Evolutionary conservation across 1,284 basidiomycete species (phyloP), one percentile per base, ranked within the genome.

Genomic region (Pseudozyma tsukubaensis): DNA sequence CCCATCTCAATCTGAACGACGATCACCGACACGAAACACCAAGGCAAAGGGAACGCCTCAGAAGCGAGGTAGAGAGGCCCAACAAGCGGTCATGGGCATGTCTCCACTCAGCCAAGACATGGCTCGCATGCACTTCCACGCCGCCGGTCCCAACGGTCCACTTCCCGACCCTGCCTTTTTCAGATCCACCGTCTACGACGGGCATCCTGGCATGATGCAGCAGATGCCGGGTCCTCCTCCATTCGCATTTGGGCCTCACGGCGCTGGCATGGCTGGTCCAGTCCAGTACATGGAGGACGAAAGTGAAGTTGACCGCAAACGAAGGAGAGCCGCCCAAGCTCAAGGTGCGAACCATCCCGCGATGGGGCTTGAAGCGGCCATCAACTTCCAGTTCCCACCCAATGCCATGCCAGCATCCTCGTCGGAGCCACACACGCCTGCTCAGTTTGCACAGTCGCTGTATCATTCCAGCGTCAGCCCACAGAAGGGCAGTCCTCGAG

Each of bases 31-130:
- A 24, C 37, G 60, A 21, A 34, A 8, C 34, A 57, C 35, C 60
- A 63, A 60, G 53, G 45, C 43, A 8, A 64, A 60, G 36, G 53
- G 44, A 7, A 60, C 61, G 13, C 56, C 60, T 19, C 61, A 64
- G 39, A 70, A 70, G 58, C 67, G 67, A 16, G 53, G 49, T 4
- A 56, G 61, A 49, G 67, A 70, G 13, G 55, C 56, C 1, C 39
- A 53, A 4, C 60, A 59, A 24, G 49, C 58, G 3, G 57, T 60
- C 14, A n/a, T 64, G 24, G 42, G 49, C 50, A 24, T 70, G 59
- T 69, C 72, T 36, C 72, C 72, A 3, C 59, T 74, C 19, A 65
- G 63, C 48, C 48, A 62, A 21, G 66, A 74, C 44, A 55, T 74
- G 55, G 66, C 62, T 16, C 50, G 61, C 37, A 70, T 74, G 72